Conservation (phyloP, 1,139 yeast genomes). For the Kodamaea suecica region DNA sequence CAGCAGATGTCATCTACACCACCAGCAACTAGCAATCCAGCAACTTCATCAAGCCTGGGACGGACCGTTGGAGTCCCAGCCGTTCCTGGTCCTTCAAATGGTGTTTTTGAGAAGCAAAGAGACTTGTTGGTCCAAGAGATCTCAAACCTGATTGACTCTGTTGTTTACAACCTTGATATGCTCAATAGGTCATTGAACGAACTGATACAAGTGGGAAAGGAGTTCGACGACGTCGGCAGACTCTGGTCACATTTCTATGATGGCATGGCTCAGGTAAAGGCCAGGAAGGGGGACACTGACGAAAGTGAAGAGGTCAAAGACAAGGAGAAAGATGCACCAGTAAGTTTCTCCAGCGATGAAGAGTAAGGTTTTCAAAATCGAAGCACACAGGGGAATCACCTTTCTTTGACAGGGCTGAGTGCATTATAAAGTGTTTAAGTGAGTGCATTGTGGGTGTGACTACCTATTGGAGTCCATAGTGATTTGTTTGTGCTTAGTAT, state of each 20-base stretch:
- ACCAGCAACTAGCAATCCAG: constrained; percentile 4
- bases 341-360: constrained; percentile 12
- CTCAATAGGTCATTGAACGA: constrained; percentile 42
- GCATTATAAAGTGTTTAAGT: no score
- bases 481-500: no score
- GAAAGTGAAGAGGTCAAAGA: constrained; percentile 1
- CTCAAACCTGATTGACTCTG: constrained; percentile 37
- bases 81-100: constrained; percentile 4
- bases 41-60: constrained; percentile 5
- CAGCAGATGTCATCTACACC: constrained; percentile 17
- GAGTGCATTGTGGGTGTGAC: no score
- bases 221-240: constrained; percentile 44
- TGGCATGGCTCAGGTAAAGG: constrained; percentile 29
- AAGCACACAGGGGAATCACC: no score
- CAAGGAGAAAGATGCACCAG: constrained; percentile 6
- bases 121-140: constrained; percentile 45
- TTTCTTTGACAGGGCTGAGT: no score
- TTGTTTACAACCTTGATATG: constrained; percentile 39
- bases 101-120: constrained; percentile 41
- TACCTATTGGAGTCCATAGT: no score
- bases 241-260: constrained; percentile 44
- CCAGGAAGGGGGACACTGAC: constrained; percentile 10
- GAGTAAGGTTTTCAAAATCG: constrained; percentile 1
- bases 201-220: constrained; percentile 45
- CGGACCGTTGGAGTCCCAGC: no score